Base-by-base conservation (phyloP, 2,329 filamentous ascomycete genomes). In the Coniochaeta sp. region DNA sequence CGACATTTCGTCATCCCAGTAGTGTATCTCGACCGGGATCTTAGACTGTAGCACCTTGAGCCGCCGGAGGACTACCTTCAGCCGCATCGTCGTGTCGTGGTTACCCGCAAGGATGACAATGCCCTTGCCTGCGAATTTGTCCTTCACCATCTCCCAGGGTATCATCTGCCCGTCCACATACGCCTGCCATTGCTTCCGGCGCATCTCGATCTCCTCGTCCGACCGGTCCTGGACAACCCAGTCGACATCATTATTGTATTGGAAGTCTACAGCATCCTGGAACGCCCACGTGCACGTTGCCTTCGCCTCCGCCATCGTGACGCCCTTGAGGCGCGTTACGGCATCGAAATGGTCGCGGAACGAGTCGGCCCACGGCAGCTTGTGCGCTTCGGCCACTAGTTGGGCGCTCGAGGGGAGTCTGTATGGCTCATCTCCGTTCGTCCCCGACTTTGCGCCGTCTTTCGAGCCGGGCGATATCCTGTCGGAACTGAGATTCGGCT, bases 31-130 rank as follows among this genome's bases (percentile, higher is more conserved):
- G 24, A 72, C 64, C 3, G 70, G 65, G 30, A 71, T 32, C 42
- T 55, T 60, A 28, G 64, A 68, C 4, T 62, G 59, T 6, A 68
- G 58, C 56, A 55, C 61, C n/a, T 28, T 47, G 55, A 68, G 58
- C 6, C 64, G 59, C 19, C 64, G 61, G 26, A 68, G 55, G 22
- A 67, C 59, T 26, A 68, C 65, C 40, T 59, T 56, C 4, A 66
- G 62, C 7, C 65, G 64, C 59, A 63, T 63, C n/a, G 66, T 50
- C 22, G 63, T 67, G 19, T 65, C 60, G n/a, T 62, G 58, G 38
- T 68, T 65, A 6, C 70, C 70, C 3, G 67, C 69, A 22, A 72
- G 67, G 30, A 71, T 66, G 24, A 72, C 69, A 38, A 72, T 68
- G 3, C 70, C 70, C 3, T 67, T 65, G 7, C 69, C 70, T 6